Percentiles rank a stretch among this genome's conserved stretches.
Evolutionary conservation across 164 flowering plant genomes (phyloP).

Genomic region (Berberis thunbergii): DNA sequence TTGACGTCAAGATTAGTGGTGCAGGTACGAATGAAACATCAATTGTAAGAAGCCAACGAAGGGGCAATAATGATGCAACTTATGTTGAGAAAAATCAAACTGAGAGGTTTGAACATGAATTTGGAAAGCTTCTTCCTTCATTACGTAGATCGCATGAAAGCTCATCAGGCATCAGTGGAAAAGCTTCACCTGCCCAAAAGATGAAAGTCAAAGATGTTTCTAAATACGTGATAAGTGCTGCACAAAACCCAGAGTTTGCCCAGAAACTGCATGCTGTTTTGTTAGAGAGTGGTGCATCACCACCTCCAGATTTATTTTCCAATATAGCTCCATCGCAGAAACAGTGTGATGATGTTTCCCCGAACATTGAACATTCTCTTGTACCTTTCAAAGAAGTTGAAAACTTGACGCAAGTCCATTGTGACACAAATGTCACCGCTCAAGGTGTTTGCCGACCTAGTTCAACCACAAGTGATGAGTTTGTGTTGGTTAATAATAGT

Average conservation of each 20-base stretch:
- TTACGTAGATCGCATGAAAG: conserved; percentile 24
- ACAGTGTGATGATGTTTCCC: conserved; percentile 19
- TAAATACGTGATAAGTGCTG: conserved; percentile 71
- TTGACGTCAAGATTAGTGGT: conserved; percentile 12
- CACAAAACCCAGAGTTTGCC: conserved; percentile 82
- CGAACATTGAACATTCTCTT: conserved; percentile 21
- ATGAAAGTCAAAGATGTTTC: conserved; percentile 72
- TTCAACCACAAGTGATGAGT: conserved; percentile 22
- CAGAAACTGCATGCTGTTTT: conserved; percentile 78
- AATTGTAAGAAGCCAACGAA: conserved; percentile 8
- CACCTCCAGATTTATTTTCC: conserved; percentile 59
- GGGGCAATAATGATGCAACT: conserved; percentile 11
- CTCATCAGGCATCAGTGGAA: conserved; percentile 23
- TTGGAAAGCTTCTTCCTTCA: conserved; percentile 45
- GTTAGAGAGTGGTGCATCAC: conserved; percentile 76
- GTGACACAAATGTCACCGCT: conserved; percentile 6
- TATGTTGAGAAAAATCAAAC: conserved; percentile 22
- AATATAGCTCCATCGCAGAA: conserved; percentile 29
- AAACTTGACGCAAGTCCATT: conserved; percentile 10
- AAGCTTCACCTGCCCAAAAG: conserved; percentile 51
- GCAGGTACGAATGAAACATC: conserved; percentile 21
- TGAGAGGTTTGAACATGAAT: conserved; percentile 44
- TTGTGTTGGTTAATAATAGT: conserved; percentile 18
- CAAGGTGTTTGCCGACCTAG: conserved; percentile 12
- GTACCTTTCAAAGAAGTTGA: conserved; percentile 17